Evolutionary conservation across 1,284 basidiomycete species (phyloP), one percentile per base, ranked within the genome.

Genomic region (Caloboletus firmus): DNA sequence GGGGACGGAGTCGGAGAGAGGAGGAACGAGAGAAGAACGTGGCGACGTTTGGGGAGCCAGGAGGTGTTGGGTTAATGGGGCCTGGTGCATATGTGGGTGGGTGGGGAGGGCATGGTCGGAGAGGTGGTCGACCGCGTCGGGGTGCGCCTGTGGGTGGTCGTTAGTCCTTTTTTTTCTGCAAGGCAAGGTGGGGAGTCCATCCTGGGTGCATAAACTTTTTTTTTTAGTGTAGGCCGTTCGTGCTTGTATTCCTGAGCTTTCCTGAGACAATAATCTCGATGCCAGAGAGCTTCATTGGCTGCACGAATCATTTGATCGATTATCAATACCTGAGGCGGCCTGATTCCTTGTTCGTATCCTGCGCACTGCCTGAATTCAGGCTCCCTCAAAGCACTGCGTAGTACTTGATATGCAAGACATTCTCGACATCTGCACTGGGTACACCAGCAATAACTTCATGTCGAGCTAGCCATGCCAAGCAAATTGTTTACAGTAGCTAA

Each of bases 11-110:
- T 62, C 79, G 88, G 59, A 70, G 89, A 45, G 89, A 91, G 62
- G 89, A 91, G 62, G 89, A 91, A 66, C 72, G 88, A 55, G 87
- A 89, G 69, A 80, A 81, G 70, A 91, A 91, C 62, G 81, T 91
- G 8, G 86, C 86, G 32, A 91, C 89, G 13, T 91, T 91, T 75
- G 89, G 89, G 5, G 89, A 91, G 67, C 84, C 89, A 7, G 88
- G 88, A 17, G 85, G 84, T 54, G 80, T 87, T 26, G 86, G 87
- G 11, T 67, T 89, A 48, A 78, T 89, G 76, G 87, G 88, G 0
- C 86, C 86, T 22, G 78, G 78, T 48, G 79, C 76, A 20, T 81
- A 82, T 59, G 78, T 81, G 13, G 74, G 76, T 49, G 80, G 80
- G 1, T 80, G 77, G 75, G 80, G 79, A 42, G 78, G 80, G 4